Base-by-base conservation (phyloP, 225 moss, liverwort and hornwort genomes). In the Bryoerythrophyllum caledonicum region DNA sequence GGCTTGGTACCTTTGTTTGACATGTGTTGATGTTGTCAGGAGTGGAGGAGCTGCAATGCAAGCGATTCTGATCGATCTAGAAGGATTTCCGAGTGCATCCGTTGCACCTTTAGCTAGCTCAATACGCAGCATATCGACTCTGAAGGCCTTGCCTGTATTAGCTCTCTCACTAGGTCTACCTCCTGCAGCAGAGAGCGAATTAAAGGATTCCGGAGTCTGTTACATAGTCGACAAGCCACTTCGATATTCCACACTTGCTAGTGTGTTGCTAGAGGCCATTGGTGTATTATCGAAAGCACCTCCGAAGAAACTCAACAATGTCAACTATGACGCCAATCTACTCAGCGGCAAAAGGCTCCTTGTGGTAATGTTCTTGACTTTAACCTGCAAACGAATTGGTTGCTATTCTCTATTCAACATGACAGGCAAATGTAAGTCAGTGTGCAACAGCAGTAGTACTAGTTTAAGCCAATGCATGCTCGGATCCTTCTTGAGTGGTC, bases 311-410 rank as follows among this genome's bases (percentile, higher is more conserved):
- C 16, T 16, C 34, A 54, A 41, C 28, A 56, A 65, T 23, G 19
- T 24, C 66, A 72, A 61, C 72, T 51, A 37, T 6, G 34, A 28
- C 56, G 8, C 76, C 59, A 72, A 76, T 51, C 28, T 81, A 38
- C 63, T 81, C 27, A 67, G 66, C 59, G 76, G 71, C 71, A 76
- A 66, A 60, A 76, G 74, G 59, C 64, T 81, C 41, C 76, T 81
- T 40, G 81, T 81, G 76, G 81, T 76, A 76, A 71, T 32, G 44
- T 21, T 44, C 28, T 64, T 35, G 52, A 27, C 53, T 15, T 3
- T 11, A 53, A 6, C 53, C 25, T 37, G 53, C 53, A 49, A 51
- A 49, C 20, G 6, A 64, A 64, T 54, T 28, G 21, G 1, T 35
- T 28, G 26, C 27, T 21, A 16, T 23, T 15, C 24, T 49, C 16